Percentiles rank a stretch among this genome's conserved stretches.
phyloP scores from a whole-genome alignment of 371 early-diverging fungal genomes.

The Mortierella polycephala region DNA sequence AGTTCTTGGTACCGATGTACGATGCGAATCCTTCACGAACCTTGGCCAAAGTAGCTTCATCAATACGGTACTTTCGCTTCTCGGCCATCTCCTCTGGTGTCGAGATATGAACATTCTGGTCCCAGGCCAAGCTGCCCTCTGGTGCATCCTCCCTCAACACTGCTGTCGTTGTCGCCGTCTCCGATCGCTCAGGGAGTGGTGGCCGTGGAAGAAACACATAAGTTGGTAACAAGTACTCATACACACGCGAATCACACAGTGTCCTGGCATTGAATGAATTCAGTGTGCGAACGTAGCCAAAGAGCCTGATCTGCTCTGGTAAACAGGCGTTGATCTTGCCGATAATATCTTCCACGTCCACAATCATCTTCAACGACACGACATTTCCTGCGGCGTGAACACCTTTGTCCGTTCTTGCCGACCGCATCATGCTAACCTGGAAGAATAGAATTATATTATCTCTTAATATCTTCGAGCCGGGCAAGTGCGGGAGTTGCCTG shows the following conservation, averaged over 20 bases:
- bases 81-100: constrained; percentile 61
- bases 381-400: constrained; percentile 99
- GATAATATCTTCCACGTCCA: constrained; percentile 77
- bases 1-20: constrained; percentile 95
- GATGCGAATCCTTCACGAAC: constrained; percentile 75
- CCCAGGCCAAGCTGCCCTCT: constrained; percentile 50
- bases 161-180: constrained; percentile 10
- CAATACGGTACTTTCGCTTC: constrained; percentile 72
- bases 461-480: too few species aligned
- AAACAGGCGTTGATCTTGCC: constrained; percentile 78
- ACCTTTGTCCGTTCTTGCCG: constrained; percentile 99
- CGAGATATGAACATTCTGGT: constrained; percentile 54
- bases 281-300: constrained; percentile 77
- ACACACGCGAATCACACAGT: constrained; percentile 92
- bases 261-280: constrained; percentile 93
- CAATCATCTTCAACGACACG: constrained; percentile 90
- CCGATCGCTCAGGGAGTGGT: constrained; percentile 12
- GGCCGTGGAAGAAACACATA: constrained; percentile 76
- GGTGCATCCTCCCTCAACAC: constrained; percentile 52
- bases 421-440: constrained; percentile 81
- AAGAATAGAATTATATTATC: background rate
- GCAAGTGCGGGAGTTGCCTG: background rate
- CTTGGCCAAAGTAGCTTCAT: constrained; percentile 63
- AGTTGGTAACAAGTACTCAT: constrained; percentile 98
- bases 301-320: constrained; percentile 83